These are phyloP conservation scores for Geum urbanum DNA, from an alignment of 306 rosid genomes.

Conservation along the genomic window DNA sequence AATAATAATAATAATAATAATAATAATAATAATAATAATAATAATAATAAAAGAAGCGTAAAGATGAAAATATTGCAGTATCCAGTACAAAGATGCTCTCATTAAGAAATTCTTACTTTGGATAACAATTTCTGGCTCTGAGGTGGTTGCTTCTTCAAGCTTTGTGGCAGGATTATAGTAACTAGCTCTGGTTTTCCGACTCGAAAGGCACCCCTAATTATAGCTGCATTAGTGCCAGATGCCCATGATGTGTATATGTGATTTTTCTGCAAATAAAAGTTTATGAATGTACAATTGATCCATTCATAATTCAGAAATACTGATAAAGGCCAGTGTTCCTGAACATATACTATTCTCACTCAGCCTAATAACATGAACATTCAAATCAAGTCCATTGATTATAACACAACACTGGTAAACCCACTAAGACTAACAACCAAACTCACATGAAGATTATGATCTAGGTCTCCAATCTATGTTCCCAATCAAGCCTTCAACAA, in stretches of 20 bases:
- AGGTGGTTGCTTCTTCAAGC: slow-evolving; percentile 89
- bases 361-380: not conserved
- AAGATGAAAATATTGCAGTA: not conserved
- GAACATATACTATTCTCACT: slow-evolving; percentile 22
- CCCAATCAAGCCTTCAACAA: no score
- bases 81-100: not conserved
- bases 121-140: slow-evolving; percentile 96
- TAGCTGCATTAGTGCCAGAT: slow-evolving; percentile 99
- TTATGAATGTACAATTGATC: slow-evolving; percentile 21
- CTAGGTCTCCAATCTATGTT: no score
- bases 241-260: slow-evolving; percentile 97
- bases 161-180: slow-evolving; percentile 94
- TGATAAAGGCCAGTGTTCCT: slow-evolving; percentile 8
- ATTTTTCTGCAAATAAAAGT: slow-evolving; percentile 59
- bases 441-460: no score
- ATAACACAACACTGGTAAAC: no score
- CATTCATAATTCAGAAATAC: slow-evolving; percentile 9
- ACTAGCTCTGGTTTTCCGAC: slow-evolving; percentile 96
- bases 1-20: no score
- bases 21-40: no score
- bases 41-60: slow-evolving; percentile 2
- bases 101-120: slow-evolving; percentile 53
- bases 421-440: no score
- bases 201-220: slow-evolving; percentile 96
- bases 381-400: no score